Percentiles rank a stretch among this genome's conserved stretches.
Evolutionary conservation across 768 basidiomycete genomes (phyloP).

Genomic region (Tylopilus cervinicoccineus): DNA sequence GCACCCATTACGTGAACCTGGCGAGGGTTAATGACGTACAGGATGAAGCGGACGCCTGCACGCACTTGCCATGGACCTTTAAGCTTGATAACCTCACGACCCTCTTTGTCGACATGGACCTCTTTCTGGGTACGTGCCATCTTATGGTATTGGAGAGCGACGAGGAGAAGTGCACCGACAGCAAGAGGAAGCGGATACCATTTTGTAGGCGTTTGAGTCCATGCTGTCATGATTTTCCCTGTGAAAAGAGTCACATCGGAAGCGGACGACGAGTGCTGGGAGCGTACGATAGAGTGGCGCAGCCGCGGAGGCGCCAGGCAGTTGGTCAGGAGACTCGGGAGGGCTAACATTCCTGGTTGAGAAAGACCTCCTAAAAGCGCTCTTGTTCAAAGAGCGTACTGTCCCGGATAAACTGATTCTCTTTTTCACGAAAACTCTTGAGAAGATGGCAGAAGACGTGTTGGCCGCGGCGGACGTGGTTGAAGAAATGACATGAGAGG

Average conservation of each 20-base stretch:
- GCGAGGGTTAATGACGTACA: neutral
- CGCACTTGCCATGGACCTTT: slow-evolving; percentile 93
- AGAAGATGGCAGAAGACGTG: slow-evolving; percentile 30
- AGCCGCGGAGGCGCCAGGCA: slow-evolving; percentile 30
- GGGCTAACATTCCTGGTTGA: slow-evolving; percentile 24
- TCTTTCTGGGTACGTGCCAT: slow-evolving; percentile 47
- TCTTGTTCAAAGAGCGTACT: slow-evolving; percentile 25
- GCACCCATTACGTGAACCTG: slow-evolving; percentile 97
- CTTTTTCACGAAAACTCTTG: slow-evolving; percentile 30
- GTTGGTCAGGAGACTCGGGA: slow-evolving; percentile 45
- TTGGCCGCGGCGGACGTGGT: slow-evolving; percentile 29
- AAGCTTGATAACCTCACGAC: slow-evolving; percentile 72
- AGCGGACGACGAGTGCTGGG: neutral
- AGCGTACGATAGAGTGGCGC: slow-evolving; percentile 47
- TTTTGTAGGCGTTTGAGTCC: slow-evolving; percentile 84
- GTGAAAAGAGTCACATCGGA: slow-evolving; percentile 4
- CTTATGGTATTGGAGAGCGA: slow-evolving; percentile 72
- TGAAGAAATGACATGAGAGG: slow-evolving; percentile 36
- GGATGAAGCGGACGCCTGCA: neutral
- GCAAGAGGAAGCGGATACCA: slow-evolving; percentile 95
- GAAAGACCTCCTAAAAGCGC: slow-evolving; percentile 24
- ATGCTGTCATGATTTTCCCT: slow-evolving; percentile 71
- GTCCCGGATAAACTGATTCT: slow-evolving; percentile 31
- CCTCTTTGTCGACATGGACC: slow-evolving; percentile 78
- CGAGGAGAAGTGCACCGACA: slow-evolving; percentile 84